Evolutionary conservation across 352 stramenopile species (phyloP).

Genomic region (Globisporangium echinulatum): DNA sequence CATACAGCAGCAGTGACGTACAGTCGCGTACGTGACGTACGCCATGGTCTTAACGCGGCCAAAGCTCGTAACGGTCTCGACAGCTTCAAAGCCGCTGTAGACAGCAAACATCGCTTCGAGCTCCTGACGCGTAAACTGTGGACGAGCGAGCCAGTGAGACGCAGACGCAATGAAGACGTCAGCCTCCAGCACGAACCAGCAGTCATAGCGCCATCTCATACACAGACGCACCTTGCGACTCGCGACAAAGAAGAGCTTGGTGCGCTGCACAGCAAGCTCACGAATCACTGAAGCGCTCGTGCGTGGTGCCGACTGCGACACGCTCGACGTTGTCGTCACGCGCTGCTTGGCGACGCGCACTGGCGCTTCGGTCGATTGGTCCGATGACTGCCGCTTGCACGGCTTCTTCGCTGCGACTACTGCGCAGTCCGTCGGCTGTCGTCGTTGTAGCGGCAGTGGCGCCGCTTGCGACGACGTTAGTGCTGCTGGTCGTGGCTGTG

Average conservation of each 20-base stretch:
- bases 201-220: neutral
- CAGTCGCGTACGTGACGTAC: conserved; percentile 65
- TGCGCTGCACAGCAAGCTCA: neutral
- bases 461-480: neutral
- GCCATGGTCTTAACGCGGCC: conserved; percentile 83
- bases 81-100: conserved; percentile 69
- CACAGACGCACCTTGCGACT: conserved; percentile 45
- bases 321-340: conserved; percentile 15
- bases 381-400: conserved; percentile 43
- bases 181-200: neutral
- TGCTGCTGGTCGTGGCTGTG: neutral
- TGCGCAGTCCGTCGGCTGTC: no score
- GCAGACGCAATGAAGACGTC: neutral
- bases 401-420: conserved; percentile 26
- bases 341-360: conserved; percentile 37
- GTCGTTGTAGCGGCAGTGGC: neutral
- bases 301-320: no score
- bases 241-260: conserved; percentile 66
- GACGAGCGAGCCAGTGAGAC: neutral
- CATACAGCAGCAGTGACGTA: conserved; percentile 13
- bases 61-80: conserved; percentile 67
- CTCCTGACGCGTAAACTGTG: conserved; percentile 71
- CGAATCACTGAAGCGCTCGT: no score
- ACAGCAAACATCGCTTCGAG: conserved; percentile 77
- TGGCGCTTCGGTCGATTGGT: conserved; percentile 25